Evolutionary conservation across 495 filamentous ascomycete genomes (phyloP).

Genomic region (Halenospora varia): DNA sequence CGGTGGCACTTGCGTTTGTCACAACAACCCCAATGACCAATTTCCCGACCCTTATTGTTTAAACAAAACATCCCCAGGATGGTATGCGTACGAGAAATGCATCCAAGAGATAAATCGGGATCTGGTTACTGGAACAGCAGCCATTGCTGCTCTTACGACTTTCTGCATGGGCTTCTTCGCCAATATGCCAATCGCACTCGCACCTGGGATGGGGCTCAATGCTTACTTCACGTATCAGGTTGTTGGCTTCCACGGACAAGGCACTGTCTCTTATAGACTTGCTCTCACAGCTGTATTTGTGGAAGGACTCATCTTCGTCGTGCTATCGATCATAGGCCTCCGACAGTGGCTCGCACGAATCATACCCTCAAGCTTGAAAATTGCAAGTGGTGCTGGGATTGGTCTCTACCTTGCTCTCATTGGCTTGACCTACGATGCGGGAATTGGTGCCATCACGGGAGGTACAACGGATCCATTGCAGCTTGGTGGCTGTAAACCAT

Average conservation of each 20-base stretch:
- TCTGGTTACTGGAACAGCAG: slow-evolving; percentile 74
- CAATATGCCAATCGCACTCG: slow-evolving; percentile 66
- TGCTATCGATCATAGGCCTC: slow-evolving; percentile 66
- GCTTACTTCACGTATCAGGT: slow-evolving; percentile 83
- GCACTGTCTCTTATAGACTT: slow-evolving; percentile 61
- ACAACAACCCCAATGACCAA: slow-evolving; percentile 26
- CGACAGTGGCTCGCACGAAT: slow-evolving; percentile 79
- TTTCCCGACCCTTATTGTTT: slow-evolving; percentile 47
- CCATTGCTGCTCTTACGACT: slow-evolving; percentile 63
- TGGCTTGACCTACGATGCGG: slow-evolving; percentile 72
- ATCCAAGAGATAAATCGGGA: slow-evolving; percentile 66
- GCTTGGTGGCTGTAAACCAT: slow-evolving; percentile 58
- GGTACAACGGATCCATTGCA: slow-evolving; percentile 54
- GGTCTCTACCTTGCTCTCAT: slow-evolving; percentile 78
- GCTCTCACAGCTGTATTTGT: slow-evolving; percentile 81
- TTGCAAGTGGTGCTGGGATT: slow-evolving; percentile 79
- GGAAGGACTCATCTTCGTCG: slow-evolving; percentile 71
- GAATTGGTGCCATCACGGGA: slow-evolving; percentile 69
- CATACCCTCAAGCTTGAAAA: slow-evolving; percentile 74
- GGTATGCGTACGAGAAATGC: slow-evolving; percentile 60
- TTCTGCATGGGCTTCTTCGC: slow-evolving; percentile 76
- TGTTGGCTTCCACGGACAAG: slow-evolving; percentile 66
- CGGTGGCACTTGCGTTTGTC: slow-evolving; percentile 73
- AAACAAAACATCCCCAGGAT: slow-evolving; percentile 31
- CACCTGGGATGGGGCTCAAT: slow-evolving; percentile 81